Base-by-base conservation (phyloP, 805 yeast genomes). In the Barnettozyma wickerhamii region DNA sequence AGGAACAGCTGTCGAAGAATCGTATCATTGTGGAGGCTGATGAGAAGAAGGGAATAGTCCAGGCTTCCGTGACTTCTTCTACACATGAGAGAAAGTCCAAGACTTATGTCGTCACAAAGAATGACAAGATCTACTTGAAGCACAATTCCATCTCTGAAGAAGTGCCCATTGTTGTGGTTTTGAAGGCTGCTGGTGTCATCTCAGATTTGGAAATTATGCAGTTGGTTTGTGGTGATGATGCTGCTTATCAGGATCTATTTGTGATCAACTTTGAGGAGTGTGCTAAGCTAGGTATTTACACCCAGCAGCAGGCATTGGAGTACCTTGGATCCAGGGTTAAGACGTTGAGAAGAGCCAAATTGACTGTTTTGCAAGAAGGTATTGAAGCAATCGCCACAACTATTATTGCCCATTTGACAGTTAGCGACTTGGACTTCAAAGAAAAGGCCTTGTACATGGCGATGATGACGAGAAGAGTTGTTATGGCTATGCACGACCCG, bases 21-120 rank as follows among this genome's bases (percentile, higher is more conserved):
- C 86, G 99, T 75, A 93, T 93, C 58, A 89, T 93, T 56, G 99
- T 93, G 12, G 99, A 93, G 64, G 93, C 96, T 2, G 99, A 93
- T 60, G 95, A 86, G 49, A 87, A 89, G 65, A 93, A 95, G 63
- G 83, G 81, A 4, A 81, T 93, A 18, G 96, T 90, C 17, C 99
- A 93, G 65, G 97, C 99, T 1, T 87, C 96, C 0, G 99, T 93
- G 14, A 93, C 99, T 0, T 88, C 97, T 5, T 89, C 97, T 3
- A 91, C 99, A 1, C 99, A 93, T 63, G 99, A 93, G 65, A 79
- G 99, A 65, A 95, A 91, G 62, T 91, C 98, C 19, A 93, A 93
- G 60, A 93, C 99, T 0, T 93, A 93, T 58, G 96, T 93, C 30
- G 81, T 93, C 30, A 85, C 97, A 26, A 91, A 91, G 53, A 85